Base-by-base conservation (phyloP, 495 filamentous ascomycete genomes). In the Penicillium mononematosum region DNA sequence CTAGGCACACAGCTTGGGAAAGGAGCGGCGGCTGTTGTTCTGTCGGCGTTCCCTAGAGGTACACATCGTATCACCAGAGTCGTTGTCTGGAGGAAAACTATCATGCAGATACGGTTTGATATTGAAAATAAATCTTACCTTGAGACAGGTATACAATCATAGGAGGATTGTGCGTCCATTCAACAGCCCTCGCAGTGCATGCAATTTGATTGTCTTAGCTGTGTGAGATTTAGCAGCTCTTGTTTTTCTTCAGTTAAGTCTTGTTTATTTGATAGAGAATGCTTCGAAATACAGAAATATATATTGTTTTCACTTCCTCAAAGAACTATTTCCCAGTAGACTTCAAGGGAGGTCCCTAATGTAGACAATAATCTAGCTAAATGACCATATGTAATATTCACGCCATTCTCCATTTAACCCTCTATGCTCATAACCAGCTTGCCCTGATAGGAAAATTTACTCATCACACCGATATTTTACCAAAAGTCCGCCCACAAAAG, bases 1-100 rank as follows among this genome's bases (percentile, higher is more conserved):
- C 16, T 52, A 17, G 50, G 50, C 3, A 52, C 50, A 5, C 9
- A 11, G 11, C n/a, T 52, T 52, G 50, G 50, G 42, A 52, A 52
- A 27, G 36, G 22, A 19, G 50, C 43, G 10, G 8, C 22, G 43
- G 50, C 50, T 39, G 0, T 52, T 19, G 16, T 52, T 17, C 3
- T 42, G 4, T 11, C 36, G 7, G 22, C 20, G 17, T 52, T 52
- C 9, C 49, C 49, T 11, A 14, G 34, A 17, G 50, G 50, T 29
- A 16, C 20, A 5, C 11, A 17, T 27, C 22, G 36, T 43, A 42
- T 52, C 5, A 24, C 50, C 6, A 25, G 38, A 29, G 22, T 52
- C 5, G 16, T 52, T 19, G 17, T 24, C n/a, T 43, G 38, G 50
- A 42, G 11, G 24, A 12, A 19, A 4, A 0, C 3, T 3, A n/a